Conservation (phyloP, 768 basidiomycete genomes). For the Tylopilus plumbeoviolaceoides region DNA sequence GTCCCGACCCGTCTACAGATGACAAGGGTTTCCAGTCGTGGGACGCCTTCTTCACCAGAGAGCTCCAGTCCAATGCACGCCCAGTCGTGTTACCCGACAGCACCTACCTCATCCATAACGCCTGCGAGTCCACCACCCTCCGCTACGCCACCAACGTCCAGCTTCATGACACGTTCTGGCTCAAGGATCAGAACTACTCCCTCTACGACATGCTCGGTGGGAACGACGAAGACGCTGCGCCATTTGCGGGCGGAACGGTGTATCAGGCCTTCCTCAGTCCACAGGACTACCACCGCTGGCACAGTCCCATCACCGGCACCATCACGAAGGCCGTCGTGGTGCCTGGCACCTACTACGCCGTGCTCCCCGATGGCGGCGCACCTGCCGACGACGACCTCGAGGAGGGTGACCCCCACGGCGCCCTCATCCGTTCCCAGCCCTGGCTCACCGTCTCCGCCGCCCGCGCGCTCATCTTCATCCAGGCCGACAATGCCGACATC, state of each 20-base stretch:
- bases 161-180: conserved; percentile 47
- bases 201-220: conserved; percentile 49
- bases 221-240: conserved; percentile 20
- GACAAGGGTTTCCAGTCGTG: conserved; percentile 24
- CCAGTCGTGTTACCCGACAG: background rate
- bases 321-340: conserved; percentile 29
- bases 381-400: background rate
- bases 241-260: conserved; percentile 46
- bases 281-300: conserved; percentile 58
- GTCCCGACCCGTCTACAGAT: background rate
- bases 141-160: conserved; percentile 34
- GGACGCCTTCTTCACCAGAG: conserved; percentile 54
- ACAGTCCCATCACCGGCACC: conserved; percentile 45
- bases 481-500: conserved; percentile 44
- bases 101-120: conserved; percentile 36
- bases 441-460: conserved; percentile 45
- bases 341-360: conserved; percentile 8
- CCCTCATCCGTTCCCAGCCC: conserved; percentile 31
- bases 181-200: conserved; percentile 57
- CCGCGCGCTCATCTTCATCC: conserved; percentile 51
- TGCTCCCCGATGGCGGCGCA: conserved; percentile 6
- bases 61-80: background rate
- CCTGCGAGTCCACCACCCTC: conserved; percentile 52
- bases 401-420: conserved; percentile 2
- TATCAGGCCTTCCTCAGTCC: conserved; percentile 56